These are phyloP conservation scores for Typha latifolia DNA, from an alignment of 176 grass and related monocot genomes.

Conservation along the genomic window DNA sequence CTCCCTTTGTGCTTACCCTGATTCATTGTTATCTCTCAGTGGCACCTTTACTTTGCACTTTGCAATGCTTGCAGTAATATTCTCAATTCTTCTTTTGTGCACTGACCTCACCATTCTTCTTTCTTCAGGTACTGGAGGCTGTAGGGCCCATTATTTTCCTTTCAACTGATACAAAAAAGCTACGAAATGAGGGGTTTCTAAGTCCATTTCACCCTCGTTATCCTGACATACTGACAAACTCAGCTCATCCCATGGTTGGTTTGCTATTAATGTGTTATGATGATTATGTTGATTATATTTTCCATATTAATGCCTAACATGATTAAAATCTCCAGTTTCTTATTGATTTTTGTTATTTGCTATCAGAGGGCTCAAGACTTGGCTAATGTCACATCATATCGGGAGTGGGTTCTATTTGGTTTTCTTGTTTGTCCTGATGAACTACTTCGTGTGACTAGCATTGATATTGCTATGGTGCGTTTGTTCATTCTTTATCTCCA, in stretches of 20 bases:
- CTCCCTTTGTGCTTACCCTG: too few species aligned
- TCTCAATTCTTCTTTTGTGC: neutral
- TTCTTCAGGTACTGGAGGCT: constrained; percentile 78
- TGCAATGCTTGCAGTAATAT: neutral
- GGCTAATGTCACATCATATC: constrained; percentile 95
- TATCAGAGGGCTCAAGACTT: constrained; percentile 96
- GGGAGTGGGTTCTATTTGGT: constrained; percentile 91
- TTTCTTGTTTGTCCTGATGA: constrained; percentile 99
- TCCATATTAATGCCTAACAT: constrained; percentile 4
- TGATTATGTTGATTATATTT: neutral
- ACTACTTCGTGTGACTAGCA: constrained; percentile 91
- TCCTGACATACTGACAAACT: constrained; percentile 97
- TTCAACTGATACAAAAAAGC: constrained; percentile 94
- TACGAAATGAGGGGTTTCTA: constrained; percentile 97
- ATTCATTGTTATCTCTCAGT: neutral
- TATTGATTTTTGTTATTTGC: constrained; percentile 22
- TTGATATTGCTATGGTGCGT: constrained; percentile 95
- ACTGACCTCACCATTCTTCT: constrained; percentile 21
- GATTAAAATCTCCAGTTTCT: neutral
- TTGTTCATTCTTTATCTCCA: neutral
- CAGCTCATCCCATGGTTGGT: constrained; percentile 92
- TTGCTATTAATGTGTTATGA: constrained; percentile 7
- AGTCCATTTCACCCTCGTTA: constrained; percentile 98
- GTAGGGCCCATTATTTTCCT: constrained; percentile 97
- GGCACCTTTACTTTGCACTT: neutral